Base-by-base conservation (phyloP, 2,329 filamentous ascomycete genomes). In the Colletotrichum sp. region DNA sequence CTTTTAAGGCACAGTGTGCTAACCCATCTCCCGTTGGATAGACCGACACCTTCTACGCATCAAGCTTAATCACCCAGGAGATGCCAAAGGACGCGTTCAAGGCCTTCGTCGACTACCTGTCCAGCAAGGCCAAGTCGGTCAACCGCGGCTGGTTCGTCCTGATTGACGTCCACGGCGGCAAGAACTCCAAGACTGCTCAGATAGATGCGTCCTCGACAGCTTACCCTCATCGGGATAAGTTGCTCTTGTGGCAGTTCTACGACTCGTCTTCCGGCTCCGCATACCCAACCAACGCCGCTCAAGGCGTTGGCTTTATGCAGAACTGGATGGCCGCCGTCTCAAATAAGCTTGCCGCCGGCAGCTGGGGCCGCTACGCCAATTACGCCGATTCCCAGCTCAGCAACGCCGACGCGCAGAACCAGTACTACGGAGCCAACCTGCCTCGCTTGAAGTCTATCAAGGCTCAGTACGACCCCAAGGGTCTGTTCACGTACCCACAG, bases 281-380 rank as follows among this genome's bases (percentile, higher is more conserved):
- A 16, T 88, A 88, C 71, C 82, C 82, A 11, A 19, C 81, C 22
- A 83, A 88, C 44, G 84, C 85, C 67, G 29, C 39, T 8, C 63
- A 77, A 25, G 61, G 64, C 6, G 66, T 61, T 65, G 69, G 77
- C n/a, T 86, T 90, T 67, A 76, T 82, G 27, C 82, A 88, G 30
- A 85, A 85, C 65, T 85, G 88, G 80, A 85, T 87, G 76, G 81
- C 84, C 12, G 83, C 82, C 8, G 81, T 87, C 65, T 83, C 81
- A 34, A 79, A 82, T 15, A 81, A 80, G n/a, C 19, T 52, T 8
- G 81, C 82, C 15, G 78, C 83, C 57, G 84, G 82, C 2, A 78
- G 82, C 9, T 89, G 88, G 81, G 88, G 87, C 22, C 87, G 87
- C 73, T 91, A 91, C 77, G 83, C 88, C 78, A 91, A 91, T 83